phyloP scores from a whole-genome alignment of 1,139 yeast species.

The Nematodospora anomalae region DNA sequence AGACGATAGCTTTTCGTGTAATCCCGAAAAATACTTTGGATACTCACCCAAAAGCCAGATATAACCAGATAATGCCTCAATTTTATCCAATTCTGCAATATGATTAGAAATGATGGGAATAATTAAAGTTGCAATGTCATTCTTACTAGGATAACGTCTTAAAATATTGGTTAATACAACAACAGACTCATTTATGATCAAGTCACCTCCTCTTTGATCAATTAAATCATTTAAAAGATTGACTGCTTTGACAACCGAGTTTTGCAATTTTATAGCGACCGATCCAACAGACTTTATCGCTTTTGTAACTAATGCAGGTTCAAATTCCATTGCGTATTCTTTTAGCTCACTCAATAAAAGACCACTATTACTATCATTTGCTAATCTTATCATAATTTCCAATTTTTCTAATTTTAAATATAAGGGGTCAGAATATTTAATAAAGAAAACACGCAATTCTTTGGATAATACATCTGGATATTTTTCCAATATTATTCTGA shows the following conservation, averaged over 20 bases:
- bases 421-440: constrained; percentile 92
- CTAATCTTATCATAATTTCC: constrained; percentile 85
- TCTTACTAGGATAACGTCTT: constrained; percentile 70
- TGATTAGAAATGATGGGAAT: constrained; percentile 68
- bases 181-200: constrained; percentile 77
- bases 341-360: constrained; percentile 79
- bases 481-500: constrained; percentile 84
- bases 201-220: constrained; percentile 71
- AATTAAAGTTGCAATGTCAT: constrained; percentile 60
- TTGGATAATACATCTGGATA: constrained; percentile 78
- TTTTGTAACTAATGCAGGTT: constrained; percentile 80
- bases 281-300: constrained; percentile 86
- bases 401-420: constrained; percentile 90
- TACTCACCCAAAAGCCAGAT: constrained; percentile 91
- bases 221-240: constrained; percentile 73
- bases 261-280: constrained; percentile 76
- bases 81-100: constrained; percentile 57
- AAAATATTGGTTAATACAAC: constrained; percentile 76
- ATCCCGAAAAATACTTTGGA: constrained; percentile 66
- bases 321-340: constrained; percentile 94
- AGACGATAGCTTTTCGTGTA: constrained; percentile 42
- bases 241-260: constrained; percentile 65
- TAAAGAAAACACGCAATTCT: constrained; percentile 87
- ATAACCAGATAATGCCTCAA: constrained; percentile 72
- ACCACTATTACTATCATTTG: constrained; percentile 67